These are phyloP conservation scores for Taphrina deformans DNA, from an alignment of 1,139 yeast species.

Conservation along the genomic window DNA sequence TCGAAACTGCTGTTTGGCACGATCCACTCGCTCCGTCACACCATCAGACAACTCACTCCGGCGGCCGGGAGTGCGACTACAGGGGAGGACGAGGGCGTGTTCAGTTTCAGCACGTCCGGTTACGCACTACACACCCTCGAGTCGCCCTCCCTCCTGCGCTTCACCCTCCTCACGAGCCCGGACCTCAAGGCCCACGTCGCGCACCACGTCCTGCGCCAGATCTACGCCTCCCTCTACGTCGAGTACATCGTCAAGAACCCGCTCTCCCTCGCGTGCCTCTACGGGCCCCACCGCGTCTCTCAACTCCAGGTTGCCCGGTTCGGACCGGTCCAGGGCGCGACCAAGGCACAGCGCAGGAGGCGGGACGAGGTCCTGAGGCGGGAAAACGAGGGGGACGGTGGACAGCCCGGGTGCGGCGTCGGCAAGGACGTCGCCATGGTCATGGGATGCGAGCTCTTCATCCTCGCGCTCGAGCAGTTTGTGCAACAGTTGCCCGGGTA, in stretches of 20 bases:
- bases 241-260: conserved; percentile 66
- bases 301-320: not conserved
- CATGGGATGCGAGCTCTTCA: conserved; percentile 26
- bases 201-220: conserved; percentile 58
- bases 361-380: conserved; percentile 1
- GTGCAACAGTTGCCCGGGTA: conserved; percentile 12
- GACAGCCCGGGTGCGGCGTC: not conserved
- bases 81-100: conserved; percentile 45
- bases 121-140: conserved; percentile 79
- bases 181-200: conserved; percentile 56
- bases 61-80: conserved; percentile 35
- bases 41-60: conserved; percentile 44
- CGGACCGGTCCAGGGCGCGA: not conserved
- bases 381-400: not conserved
- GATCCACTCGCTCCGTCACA: conserved; percentile 72
- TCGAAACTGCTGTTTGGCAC: conserved; percentile 81
- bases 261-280: conserved; percentile 4
- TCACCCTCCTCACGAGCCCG: conserved; percentile 72
- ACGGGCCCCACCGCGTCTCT: not conserved
- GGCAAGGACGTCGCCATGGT: conserved; percentile 7
- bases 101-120: conserved; percentile 67
- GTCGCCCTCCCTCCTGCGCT: conserved; percentile 73
- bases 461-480: conserved; percentile 27
- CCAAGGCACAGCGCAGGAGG: not conserved
- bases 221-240: conserved; percentile 68